phyloP scores from a whole-genome alignment of 2,329 filamentous ascomycete genomes.

The Ambrosiella xylebori region DNA sequence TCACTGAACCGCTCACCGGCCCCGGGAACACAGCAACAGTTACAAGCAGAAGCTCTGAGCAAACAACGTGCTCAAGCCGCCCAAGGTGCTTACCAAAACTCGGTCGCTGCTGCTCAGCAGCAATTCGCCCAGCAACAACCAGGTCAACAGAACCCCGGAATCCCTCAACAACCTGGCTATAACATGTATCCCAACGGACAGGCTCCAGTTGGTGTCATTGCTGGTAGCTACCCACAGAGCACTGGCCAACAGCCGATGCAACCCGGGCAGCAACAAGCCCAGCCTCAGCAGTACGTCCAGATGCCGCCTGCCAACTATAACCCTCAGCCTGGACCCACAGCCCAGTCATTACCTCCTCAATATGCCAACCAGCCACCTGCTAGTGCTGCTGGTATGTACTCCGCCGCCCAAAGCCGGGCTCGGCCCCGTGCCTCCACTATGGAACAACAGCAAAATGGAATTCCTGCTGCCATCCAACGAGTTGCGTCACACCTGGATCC shows the following conservation, averaged over 20 bases:
- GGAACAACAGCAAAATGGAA: slow-evolving; percentile 85
- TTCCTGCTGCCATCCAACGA: slow-evolving; percentile 79
- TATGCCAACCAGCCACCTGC: slow-evolving; percentile 36
- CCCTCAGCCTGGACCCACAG: slow-evolving; percentile 25
- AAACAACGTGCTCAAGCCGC: slow-evolving; percentile 71
- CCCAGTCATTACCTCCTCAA: slow-evolving; percentile 44
- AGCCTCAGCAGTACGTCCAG: slow-evolving; percentile 31
- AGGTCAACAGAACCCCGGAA: slow-evolving; percentile 17
- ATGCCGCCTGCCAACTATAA: slow-evolving; percentile 4
- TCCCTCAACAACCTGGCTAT: slow-evolving; percentile 10
- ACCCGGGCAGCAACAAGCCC: slow-evolving; percentile 56
- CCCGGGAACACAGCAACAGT: slow-evolving; percentile 86
- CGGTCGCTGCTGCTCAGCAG: slow-evolving; percentile 28
- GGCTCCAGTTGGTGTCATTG: slow-evolving; percentile 7
- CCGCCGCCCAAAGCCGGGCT: slow-evolving; percentile 40
- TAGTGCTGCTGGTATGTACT: slow-evolving; percentile 12
- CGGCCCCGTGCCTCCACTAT: slow-evolving; percentile 88
- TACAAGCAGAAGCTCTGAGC: slow-evolving; percentile 83
- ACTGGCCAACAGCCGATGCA: slow-evolving; percentile 16
- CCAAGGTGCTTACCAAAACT: slow-evolving; percentile 47
- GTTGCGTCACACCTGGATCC: slow-evolving; percentile 94
- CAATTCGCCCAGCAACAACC: slow-evolving; percentile 10
- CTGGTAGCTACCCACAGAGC: slow-evolving; percentile 17
- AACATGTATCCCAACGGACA: slow-evolving; percentile 50
- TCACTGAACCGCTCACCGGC: slow-evolving; percentile 74